Base-by-base conservation (phyloP, 768 basidiomycete species). In the Russula dissimulans region DNA sequence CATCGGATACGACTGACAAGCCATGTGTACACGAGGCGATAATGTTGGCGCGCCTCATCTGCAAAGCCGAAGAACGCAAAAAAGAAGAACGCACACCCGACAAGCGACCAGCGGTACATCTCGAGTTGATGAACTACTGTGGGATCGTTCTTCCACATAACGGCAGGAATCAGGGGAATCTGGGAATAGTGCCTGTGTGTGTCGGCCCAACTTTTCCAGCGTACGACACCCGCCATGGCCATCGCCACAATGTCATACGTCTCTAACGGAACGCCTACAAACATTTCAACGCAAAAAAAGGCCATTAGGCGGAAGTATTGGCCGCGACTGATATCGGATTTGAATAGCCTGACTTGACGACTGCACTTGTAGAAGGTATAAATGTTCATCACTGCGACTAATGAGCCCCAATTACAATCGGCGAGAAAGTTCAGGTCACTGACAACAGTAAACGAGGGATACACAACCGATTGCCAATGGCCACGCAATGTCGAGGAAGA, bases 21-120 rank as follows among this genome's bases (percentile, higher is more conserved):
- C 4, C 66, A 63, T 17, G 65, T 66, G 60, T 67, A 67, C 4
- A 62, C 66, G 22, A 59, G 53, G 38, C 54, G 47, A 61, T 80
- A 80, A 55, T 77, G 71, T 45, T 60, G 67, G 39, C 73, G 67
- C 15, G 77, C 79, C 53, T 83, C 81, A 42, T 72, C 66, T 1
- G 79, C 77, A 56, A 82, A 80, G 0, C 81, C 78, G 59, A 84
- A 83, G 73, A 83, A 81, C 0, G 60, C 69, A 59, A 83, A 75
- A 67, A 81, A 79, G 4, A 78, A 12, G 43, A 77, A 68, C 0
- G 78, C 71, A 7, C 70, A 73, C 31, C 71, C 32, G 12, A 76
- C 69, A 3, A 66, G 65, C 0, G 68, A 53, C 82, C 81, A 84
- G 10, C 81, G 74, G 0, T 63, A 64, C 7, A 71, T 49, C 60